These are phyloP conservation scores for Cnidoscolus chayamansa DNA, from an alignment of 441 rosid species.

Conservation along the genomic window DNA sequence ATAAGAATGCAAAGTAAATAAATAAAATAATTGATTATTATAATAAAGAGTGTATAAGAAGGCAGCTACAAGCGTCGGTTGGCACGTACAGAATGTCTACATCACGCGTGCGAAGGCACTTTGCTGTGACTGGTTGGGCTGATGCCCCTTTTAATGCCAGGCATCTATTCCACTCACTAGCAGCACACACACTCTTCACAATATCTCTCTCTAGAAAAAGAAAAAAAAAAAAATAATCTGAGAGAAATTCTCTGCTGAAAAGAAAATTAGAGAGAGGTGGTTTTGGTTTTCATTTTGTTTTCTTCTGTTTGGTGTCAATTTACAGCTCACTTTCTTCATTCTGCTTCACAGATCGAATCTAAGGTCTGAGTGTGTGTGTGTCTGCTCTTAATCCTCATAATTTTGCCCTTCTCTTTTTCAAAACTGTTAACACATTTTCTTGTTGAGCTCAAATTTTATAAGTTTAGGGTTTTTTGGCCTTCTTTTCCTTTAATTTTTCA, in stretches of 20 bases:
- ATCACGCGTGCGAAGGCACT: constrained; percentile 49
- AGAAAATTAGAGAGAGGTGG: neutral
- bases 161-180: constrained; percentile 19
- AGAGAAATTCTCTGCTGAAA: neutral
- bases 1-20: too few species aligned
- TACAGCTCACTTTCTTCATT: constrained; percentile 35
- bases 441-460: neutral
- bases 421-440: neutral
- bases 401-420: neutral
- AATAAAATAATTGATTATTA: too few species aligned
- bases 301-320: constrained; percentile 23
- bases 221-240: neutral
- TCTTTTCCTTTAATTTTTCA: neutral
- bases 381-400: neutral
- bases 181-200: neutral
- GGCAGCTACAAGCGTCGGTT: constrained; percentile 52
- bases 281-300: constrained; percentile 17
- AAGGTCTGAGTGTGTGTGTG: constrained; percentile 19
- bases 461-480: neutral
- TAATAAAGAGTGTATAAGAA: neutral
- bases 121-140: constrained; percentile 33
- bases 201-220: neutral
- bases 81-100: constrained; percentile 51
- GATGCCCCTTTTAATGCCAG: constrained; percentile 29
- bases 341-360: constrained; percentile 36